Evolutionary conservation across 768 basidiomycete genomes (phyloP).

Genomic region (Phlebiopsis gigantea): DNA sequence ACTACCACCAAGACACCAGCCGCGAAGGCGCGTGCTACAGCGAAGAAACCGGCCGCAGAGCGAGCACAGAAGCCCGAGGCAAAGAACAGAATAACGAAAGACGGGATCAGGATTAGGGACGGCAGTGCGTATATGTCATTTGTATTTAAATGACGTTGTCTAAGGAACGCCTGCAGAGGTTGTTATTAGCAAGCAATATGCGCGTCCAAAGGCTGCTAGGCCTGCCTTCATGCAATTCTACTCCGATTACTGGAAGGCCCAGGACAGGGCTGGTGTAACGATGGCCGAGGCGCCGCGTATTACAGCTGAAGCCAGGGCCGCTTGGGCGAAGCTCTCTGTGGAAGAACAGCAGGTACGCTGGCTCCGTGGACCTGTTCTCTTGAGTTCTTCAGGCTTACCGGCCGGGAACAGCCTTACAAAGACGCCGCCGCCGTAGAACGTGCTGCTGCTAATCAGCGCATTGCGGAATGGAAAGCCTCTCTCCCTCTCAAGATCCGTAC

Average conservation of each 20-base stretch:
- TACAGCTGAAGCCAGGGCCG: no score
- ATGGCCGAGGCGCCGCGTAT: not conserved
- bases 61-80: slow-evolving; percentile 1
- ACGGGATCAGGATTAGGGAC: not conserved
- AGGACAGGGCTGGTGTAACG: not conserved
- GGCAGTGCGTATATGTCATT: not conserved
- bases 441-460: not conserved
- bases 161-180: not conserved
- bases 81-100: not conserved
- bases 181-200: not conserved
- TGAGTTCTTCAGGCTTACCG: not conserved
- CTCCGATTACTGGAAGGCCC: not conserved
- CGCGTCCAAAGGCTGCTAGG: not conserved
- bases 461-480: not conserved
- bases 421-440: not conserved
- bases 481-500: not conserved
- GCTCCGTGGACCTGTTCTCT: not conserved
- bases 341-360: not conserved
- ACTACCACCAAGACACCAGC: not conserved
- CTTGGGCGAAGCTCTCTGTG: no score
- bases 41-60: not conserved
- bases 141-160: not conserved
- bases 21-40: not conserved
- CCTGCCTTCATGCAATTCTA: not conserved
- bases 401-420: not conserved